A percentile compares a stretch with the other conserved stretches of the same genome.
phyloP scores from a whole-genome alignment of 176 grass and related monocot species.

The Oryza glaberrima region DNA sequence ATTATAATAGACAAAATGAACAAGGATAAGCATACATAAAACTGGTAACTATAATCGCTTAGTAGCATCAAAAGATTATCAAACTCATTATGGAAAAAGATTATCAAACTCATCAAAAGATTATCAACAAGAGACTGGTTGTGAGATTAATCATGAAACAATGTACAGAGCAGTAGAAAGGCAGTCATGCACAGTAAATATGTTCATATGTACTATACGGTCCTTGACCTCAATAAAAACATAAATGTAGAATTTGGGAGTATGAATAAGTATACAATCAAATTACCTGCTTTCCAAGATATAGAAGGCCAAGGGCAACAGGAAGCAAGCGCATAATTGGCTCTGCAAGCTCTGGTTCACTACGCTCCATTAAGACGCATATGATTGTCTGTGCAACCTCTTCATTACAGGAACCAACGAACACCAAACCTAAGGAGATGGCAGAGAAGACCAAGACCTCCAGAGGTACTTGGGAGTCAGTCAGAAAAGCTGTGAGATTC shows the following conservation, averaged over 20 bases:
- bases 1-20: constrained; percentile 1
- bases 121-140: not conserved
- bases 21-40: not conserved
- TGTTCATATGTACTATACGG: not conserved
- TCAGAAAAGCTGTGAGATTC: constrained; percentile 68
- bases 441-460: constrained; percentile 94
- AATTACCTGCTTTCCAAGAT: constrained; percentile 95
- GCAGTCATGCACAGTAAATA: not conserved
- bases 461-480: constrained; percentile 74
- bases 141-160: constrained; percentile 3
- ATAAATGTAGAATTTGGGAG: not conserved
- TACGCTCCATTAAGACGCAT: constrained; percentile 87
- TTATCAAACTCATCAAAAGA: not conserved
- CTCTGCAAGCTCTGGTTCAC: constrained; percentile 80
- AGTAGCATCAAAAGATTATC: not conserved
- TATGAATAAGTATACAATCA: constrained; percentile 3
- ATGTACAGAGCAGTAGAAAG: not conserved
- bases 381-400: constrained; percentile 94
- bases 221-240: not conserved
- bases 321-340: constrained; percentile 82
- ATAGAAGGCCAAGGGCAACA: constrained; percentile 92
- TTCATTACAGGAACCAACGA: constrained; percentile 96
- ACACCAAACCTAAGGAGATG: constrained; percentile 82
- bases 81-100: not conserved
- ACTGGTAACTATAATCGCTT: not conserved